Percentiles rank a stretch among this genome's conserved stretches.
phyloP scores from a whole-genome alignment of 805 yeast genomes.

The Lipomyces oligophaga region DNA sequence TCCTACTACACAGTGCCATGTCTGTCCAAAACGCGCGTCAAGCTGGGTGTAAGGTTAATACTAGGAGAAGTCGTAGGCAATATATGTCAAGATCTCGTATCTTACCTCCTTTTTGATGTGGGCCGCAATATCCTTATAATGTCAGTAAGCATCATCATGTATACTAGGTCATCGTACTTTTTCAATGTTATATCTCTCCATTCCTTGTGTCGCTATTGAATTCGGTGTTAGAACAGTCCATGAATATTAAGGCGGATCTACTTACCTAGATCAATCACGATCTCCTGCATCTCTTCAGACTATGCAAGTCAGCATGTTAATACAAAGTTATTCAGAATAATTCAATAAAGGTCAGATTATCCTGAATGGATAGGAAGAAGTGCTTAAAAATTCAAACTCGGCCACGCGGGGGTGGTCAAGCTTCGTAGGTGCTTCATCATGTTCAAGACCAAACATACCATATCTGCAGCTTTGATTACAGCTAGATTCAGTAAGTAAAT shows the following conservation, averaged over 20 bases:
- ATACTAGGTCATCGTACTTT: too few relatives aligned
- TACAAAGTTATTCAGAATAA: neutral
- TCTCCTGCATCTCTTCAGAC: slow-evolving; percentile 35
- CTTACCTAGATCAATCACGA: slow-evolving; percentile 34
- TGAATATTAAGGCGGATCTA: too few relatives aligned
- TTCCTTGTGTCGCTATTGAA: slow-evolving; percentile 46
- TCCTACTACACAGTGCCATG: slow-evolving; percentile 66
- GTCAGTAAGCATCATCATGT: neutral
- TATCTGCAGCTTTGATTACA: too few relatives aligned
- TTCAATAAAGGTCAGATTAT: neutral
- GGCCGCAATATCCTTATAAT: slow-evolving; percentile 49
- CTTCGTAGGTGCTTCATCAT: too few relatives aligned
- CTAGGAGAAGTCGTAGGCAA: too few relatives aligned
- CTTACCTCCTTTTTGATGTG: slow-evolving; percentile 50
- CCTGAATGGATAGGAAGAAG: too few relatives aligned
- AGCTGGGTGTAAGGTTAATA: slow-evolving; percentile 31
- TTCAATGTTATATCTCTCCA: slow-evolving; percentile 45
- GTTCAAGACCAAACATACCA: too few relatives aligned
- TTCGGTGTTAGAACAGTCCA: too few relatives aligned
- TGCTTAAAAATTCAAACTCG: too few relatives aligned
- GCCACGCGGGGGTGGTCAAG: too few relatives aligned
- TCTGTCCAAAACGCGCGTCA: slow-evolving; percentile 52
- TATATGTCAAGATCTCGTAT: too few relatives aligned
- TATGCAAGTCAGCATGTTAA: slow-evolving; percentile 2
- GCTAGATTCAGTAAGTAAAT: too few relatives aligned